Evolutionary conservation across 192 early-diverging fungal species (phyloP).

Genomic region (Umbelopsis sp.): DNA sequence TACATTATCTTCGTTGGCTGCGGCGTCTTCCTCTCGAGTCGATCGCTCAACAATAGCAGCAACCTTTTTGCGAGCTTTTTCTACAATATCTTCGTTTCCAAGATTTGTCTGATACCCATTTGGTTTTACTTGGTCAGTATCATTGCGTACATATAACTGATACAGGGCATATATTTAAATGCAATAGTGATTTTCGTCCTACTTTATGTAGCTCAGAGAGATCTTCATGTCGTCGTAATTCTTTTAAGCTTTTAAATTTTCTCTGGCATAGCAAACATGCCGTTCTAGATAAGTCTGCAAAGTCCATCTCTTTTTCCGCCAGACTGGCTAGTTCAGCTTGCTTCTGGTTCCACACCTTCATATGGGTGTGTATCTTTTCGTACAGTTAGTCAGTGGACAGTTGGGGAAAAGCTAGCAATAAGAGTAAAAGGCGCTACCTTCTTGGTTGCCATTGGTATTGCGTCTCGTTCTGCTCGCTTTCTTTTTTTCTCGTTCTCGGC

Average conservation of each 20-base stretch:
- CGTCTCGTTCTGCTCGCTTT: conserved; percentile 2
- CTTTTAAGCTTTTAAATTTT: conserved; percentile 51
- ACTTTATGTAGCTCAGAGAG: conserved; percentile 65
- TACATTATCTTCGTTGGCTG: conserved; percentile 7
- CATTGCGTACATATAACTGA: neutral
- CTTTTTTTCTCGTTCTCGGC: conserved; percentile 16
- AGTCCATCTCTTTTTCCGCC: neutral
- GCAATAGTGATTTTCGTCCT: conserved; percentile 14
- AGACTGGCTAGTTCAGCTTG: conserved; percentile 17
- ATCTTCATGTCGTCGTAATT: conserved; percentile 56
- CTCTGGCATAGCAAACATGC: conserved; percentile 67
- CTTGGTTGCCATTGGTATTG: conserved; percentile 6
- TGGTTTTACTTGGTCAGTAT: conserved; percentile 17
- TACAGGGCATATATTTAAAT: neutral
- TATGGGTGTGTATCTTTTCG: conserved; percentile 28
- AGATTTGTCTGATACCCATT: conserved; percentile 14
- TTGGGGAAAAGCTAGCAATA: neutral
- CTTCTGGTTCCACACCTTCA: conserved; percentile 30
- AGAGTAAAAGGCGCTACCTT: neutral
- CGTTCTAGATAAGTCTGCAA: conserved; percentile 44
- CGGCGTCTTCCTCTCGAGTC: neutral
- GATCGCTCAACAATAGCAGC: neutral
- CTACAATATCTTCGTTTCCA: neutral
- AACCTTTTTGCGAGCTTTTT: conserved; percentile 13
- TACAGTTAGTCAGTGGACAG: neutral